Evolutionary conservation across 2,329 filamentous ascomycete species (phyloP), one percentile per base, ranked within the genome.

Genomic region (Pseudocercospora crystallina): DNA sequence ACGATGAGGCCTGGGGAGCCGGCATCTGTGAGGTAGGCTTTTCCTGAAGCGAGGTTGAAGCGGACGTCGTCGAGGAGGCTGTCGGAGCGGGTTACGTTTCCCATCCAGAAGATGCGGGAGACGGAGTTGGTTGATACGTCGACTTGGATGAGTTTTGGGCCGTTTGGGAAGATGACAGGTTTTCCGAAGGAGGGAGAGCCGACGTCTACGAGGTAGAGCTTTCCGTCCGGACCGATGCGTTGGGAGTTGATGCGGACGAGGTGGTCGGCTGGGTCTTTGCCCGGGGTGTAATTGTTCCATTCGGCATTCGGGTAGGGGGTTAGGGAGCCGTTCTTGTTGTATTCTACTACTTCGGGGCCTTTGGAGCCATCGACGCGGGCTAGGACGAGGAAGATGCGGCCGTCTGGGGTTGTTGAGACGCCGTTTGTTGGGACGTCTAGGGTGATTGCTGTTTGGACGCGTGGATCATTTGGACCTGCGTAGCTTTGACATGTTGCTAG

Each of bases 41-140:
- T 60, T 2, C 60, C 60, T 13, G 58, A 42, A 1, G 46, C 41
- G 2, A 54, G 54, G n/a, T 64, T 66, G 58, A 71, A 71, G 33
- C 66, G 69, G 8, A 72, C 58, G 48, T 73, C 70, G 44, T 72
- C 69, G 15, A 71, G 58, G 8, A 64, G 49, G 45, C 66, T 68
- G 37, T 33, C 60, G 2, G 53, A 58, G 11, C 59, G 58, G 0
- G 58, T 69, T 29, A 63, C 62, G 30, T 66, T 67, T 37, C 66
- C 69, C 49, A 72, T 60, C 32, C 59, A 59, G 45, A 69, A 72
- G 5, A 69, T 56, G 7, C 61, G 55, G n/a, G 59, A 57, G 9
- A 71, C 67, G 11, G 54, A 42, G 51, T 73, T 68, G 9, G 65
- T 69, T 2, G 57, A 65, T 5, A 69, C 33, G 50, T 72, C 63